Evolutionary conservation across 2,329 filamentous ascomycete genomes (phyloP).

Genomic region (Fonsecaea nubica): DNA sequence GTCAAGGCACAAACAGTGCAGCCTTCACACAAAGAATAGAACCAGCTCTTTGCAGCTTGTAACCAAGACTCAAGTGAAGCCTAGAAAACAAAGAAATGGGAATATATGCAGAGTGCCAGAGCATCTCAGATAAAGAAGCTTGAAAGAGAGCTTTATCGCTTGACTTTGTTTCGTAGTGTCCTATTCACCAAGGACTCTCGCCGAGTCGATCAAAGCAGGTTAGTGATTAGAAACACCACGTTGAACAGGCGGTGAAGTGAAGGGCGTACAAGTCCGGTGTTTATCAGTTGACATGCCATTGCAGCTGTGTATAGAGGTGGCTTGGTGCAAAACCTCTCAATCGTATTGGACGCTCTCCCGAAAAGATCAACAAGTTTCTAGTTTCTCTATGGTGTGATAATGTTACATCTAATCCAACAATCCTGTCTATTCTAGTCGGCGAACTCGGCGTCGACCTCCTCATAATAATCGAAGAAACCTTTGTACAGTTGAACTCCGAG

Average conservation of each 20-base stretch:
- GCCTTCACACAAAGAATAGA: background rate
- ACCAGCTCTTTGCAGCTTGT: background rate
- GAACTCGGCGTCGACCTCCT: constrained; percentile 84
- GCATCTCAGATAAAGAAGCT: background rate
- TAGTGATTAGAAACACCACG: too few relatives aligned
- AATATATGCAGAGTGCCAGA: background rate
- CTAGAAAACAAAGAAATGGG: background rate
- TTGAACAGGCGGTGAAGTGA: too few relatives aligned
- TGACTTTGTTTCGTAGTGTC: background rate
- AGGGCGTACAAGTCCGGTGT: too few relatives aligned
- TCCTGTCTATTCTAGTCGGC: constrained; percentile 30
- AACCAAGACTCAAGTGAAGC: background rate
- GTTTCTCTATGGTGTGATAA: background rate
- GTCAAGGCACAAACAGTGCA: background rate
- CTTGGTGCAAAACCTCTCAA: background rate
- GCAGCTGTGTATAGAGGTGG: background rate
- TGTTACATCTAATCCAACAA: background rate
- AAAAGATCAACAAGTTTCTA: background rate
- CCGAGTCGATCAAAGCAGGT: too few relatives aligned
- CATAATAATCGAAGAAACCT: constrained; percentile 85
- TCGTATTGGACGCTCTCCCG: background rate
- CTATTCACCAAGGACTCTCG: too few relatives aligned
- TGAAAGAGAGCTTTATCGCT: background rate
- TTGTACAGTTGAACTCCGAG: constrained; percentile 87
- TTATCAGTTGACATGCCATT: too few relatives aligned